Base-by-base conservation (phyloP, 2,329 filamentous ascomycete genomes). In the Torrubiellomyces zombiae region DNA sequence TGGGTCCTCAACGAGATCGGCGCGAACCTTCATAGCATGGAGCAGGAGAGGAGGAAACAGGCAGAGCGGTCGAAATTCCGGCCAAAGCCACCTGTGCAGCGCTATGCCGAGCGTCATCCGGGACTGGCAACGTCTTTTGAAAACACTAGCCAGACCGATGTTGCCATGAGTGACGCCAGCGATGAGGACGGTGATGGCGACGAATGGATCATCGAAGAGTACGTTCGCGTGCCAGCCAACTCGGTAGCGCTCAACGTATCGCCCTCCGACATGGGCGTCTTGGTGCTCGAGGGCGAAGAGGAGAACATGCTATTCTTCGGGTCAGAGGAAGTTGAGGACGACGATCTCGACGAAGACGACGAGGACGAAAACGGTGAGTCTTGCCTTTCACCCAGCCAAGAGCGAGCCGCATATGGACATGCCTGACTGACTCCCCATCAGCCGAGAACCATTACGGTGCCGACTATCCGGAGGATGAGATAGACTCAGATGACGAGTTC, bases 381-480 rank as follows among this genome's bases (percentile, higher is more conserved):
- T 9, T 10, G 15, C 17, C 12, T 14, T 11, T 5, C 12, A 16
- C 17, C 9, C n/a, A 16, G 19, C 3, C 8, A 8, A 6, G n/a
- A 30, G 9, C 20, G 13, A 21, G 18, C 20, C 17, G 21, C 18
- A 28, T 21, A 26, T 17, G 6, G 8, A 19, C 30, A 14, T 29
- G 20, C 21, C 16, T 36, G 25, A 28, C 28, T 28, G 22, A 33
- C 32, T 16, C 18, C 8, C 21, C 13, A 7, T 10, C 31, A 73
- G 75, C 78, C 18, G 78, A 85, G 43, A 75, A 81, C 39, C 73
- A 81, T 47, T 82, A 83, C 42, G 70, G 72, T 4, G 74, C 76
- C 27, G 78, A 85, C 44, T 85, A 85, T 37, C 78, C 78, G 1
- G 78, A 85, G 32, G 77, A 85, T 27, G 78, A 85, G 43, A 62